phyloP scores from a whole-genome alignment of 2,329 filamentous ascomycete species.

The Nigrograna mackinnonii region DNA sequence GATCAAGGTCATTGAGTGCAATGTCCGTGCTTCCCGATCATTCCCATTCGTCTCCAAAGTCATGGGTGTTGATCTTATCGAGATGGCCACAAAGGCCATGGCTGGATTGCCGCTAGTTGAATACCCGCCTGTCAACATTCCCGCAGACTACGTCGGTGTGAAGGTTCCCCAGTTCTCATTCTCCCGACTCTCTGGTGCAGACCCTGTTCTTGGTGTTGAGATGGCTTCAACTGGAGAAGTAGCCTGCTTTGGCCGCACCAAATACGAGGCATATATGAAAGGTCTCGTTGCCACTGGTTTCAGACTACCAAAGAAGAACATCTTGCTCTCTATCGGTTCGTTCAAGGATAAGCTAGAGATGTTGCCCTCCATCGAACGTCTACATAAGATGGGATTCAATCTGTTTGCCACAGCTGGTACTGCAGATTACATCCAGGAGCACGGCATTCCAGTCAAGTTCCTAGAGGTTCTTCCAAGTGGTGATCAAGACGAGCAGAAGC shows the following conservation, averaged over 20 bases:
- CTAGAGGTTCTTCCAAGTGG: slow-evolving; percentile 72
- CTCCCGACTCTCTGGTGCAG: slow-evolving; percentile 92
- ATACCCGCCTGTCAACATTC: slow-evolving; percentile 78
- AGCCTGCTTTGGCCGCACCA: slow-evolving; percentile 91
- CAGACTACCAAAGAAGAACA: slow-evolving; percentile 92
- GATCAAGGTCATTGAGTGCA: slow-evolving; percentile 99
- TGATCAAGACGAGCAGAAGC: slow-evolving; percentile 79
- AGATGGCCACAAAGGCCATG: slow-evolving; percentile 98
- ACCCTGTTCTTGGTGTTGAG: slow-evolving; percentile 95
- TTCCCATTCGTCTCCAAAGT: slow-evolving; percentile 99
- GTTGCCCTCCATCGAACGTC: slow-evolving; percentile 86
- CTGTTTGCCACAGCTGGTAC: slow-evolving; percentile 96
- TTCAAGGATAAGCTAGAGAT: slow-evolving; percentile 99
- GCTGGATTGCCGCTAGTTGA: slow-evolving; percentile 79
- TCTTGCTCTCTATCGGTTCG: slow-evolving; percentile 91
- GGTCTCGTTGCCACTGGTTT: slow-evolving; percentile 94
- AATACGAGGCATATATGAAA: slow-evolving; percentile 98
- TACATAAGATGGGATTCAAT: slow-evolving; percentile 91
- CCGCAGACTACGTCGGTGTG: slow-evolving; percentile 85
- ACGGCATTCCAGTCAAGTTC: slow-evolving; percentile 90
- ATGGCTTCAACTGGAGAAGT: slow-evolving; percentile 99
- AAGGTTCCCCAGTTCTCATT: slow-evolving; percentile 99
- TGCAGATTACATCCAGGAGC: slow-evolving; percentile 92
- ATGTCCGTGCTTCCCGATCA: slow-evolving; percentile 91
- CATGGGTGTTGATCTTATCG: slow-evolving; percentile 96